Base-by-base conservation (phyloP, 768 basidiomycete species). In the Obba rivulosa region DNA sequence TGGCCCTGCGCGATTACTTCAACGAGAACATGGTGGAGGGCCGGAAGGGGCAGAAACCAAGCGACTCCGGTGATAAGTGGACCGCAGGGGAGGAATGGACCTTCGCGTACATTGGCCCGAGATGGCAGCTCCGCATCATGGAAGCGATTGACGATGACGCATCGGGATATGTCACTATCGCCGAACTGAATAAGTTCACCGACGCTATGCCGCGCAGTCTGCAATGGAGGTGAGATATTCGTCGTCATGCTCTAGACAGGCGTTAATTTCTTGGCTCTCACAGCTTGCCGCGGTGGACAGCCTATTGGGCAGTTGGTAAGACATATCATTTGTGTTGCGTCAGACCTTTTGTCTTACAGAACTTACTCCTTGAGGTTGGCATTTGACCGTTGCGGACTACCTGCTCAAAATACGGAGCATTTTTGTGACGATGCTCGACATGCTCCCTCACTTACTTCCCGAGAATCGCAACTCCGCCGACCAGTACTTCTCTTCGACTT, bases 121-220 rank as follows among this genome's bases (percentile, higher is more conserved):
- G 46, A 7, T 51, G 55, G 18, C 28, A 64, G 7, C 59, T 58
- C 42, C 48, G 54, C 1, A 62, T 66, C 17, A 40, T 57, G 41
- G 68, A 68, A 41, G 66, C 64, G 11, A 56, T 69, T 41, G 68
- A 69, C 45, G 61, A 65, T 22, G 65, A 69, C 41, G 59, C 60
- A 2, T 67, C 64, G 0, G 66, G 68, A 3, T 68, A 61, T 42
- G 59, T 64, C 45, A 62, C 62, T 1, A 57, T 68, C n/a, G 28
- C 49, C 3, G 66, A 69, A 43, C 60, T 66, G 16, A 69, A 69
- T 43, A 43, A 39, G 0, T 67, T 69, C 41, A 65, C 63, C 7
- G 3, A 37, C 45, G 3, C 45, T 54, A 20, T 48, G 56, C 5
- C 68, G 64, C 2, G 11, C 23, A 1, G 53, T 51, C 4, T 69